These are phyloP conservation scores for Elsinoe australis DNA, from an alignment of 2,329 filamentous ascomycete genomes.

Conservation along the genomic window DNA sequence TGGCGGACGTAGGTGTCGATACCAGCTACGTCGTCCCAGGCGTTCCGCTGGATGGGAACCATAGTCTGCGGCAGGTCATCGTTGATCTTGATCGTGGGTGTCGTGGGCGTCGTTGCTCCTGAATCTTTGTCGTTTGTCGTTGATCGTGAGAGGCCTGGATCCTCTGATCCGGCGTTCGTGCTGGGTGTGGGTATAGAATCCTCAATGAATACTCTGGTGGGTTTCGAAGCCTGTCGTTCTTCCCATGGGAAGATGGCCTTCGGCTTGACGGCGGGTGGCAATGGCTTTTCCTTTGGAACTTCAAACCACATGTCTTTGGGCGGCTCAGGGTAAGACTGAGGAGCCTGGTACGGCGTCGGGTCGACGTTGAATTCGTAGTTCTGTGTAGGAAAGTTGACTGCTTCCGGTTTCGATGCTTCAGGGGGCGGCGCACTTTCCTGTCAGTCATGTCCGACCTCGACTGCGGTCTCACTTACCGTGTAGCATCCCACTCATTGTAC, in stretches of 20 bases:
- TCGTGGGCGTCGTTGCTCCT: conserved; percentile 25
- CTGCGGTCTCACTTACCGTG: conserved; percentile 39
- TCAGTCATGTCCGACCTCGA: conserved; percentile 14
- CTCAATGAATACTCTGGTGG: conserved; percentile 59
- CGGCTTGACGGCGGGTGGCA: conserved; percentile 52
- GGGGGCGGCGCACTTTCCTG: conserved; percentile 39
- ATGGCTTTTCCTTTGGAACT: conserved; percentile 54
- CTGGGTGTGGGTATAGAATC: conserved; percentile 32
- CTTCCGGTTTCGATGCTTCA: conserved; percentile 68
- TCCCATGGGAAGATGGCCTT: conserved; percentile 90
- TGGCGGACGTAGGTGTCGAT: conserved; percentile 82
- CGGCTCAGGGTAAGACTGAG: conserved; percentile 69
- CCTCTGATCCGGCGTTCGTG: conserved; percentile 23
- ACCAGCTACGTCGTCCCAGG: conserved; percentile 85
- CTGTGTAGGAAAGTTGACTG: conserved; percentile 68
- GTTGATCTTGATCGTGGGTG: conserved; percentile 42
- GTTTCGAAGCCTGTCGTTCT: conserved; percentile 52
- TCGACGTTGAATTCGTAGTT: conserved; percentile 80
- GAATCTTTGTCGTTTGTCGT: conserved; percentile 20
- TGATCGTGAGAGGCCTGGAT: conserved; percentile 27
- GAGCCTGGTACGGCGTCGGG: conserved; percentile 65
- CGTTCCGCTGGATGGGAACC: conserved; percentile 59
- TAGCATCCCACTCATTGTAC: conserved; percentile 55
- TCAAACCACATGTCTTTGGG: conserved; percentile 85
- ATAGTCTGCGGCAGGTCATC: conserved; percentile 57